Base-by-base conservation (phyloP, 2,329 filamentous ascomycete genomes). In the Escovopsis sp. region DNA sequence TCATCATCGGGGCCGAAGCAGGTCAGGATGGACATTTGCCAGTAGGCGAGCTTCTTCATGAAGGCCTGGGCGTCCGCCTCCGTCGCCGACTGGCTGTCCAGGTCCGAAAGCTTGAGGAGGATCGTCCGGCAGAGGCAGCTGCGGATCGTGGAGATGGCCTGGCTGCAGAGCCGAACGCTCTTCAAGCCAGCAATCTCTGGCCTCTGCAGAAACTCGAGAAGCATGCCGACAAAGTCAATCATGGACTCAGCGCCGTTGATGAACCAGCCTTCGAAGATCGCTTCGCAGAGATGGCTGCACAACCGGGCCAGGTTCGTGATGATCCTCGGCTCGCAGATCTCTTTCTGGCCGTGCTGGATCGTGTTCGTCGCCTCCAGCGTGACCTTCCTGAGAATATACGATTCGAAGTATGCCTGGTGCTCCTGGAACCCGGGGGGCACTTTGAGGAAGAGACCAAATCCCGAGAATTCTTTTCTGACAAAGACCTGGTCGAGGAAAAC, bases 201-300 rank as follows among this genome's bases (percentile, higher is more conserved):
- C 9, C 82, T 73, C 51, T 94, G 85, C 4, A 98, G 64, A 48
- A 93, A 88, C 52, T 98, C 90, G 6, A 98, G 58, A 6, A 94
- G 59, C 35, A 79, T 76, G 2, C 88, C 90, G 4, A 79, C 72
- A 47, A 94, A 92, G 48, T 96, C 87, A 23, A 96, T 68, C 45
- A 90, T 70, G 4, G 75, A 68, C 46, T 86, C 81, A 1, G 83
- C 83, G 1, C 88, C 88, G 44, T 90, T 79, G 42, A 94, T 72
- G 50, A 96, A 96, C 84, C 87, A 94, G 13, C 90, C 90, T 56
- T 96, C 90, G 45, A 90, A 94, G 11, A 94, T 79, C 5, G 85
- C 83, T 53, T 98, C 90, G 1, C 80, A 74, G 52, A 96, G 71
- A 50, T 96, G 84, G 3, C 72, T 63, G 23, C 78, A 75, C 42